Evolutionary conservation across 1,284 basidiomycete genomes (phyloP), one percentile per base, ranked within the genome.

Genomic region (Vanrija pseudolonga): DNA sequence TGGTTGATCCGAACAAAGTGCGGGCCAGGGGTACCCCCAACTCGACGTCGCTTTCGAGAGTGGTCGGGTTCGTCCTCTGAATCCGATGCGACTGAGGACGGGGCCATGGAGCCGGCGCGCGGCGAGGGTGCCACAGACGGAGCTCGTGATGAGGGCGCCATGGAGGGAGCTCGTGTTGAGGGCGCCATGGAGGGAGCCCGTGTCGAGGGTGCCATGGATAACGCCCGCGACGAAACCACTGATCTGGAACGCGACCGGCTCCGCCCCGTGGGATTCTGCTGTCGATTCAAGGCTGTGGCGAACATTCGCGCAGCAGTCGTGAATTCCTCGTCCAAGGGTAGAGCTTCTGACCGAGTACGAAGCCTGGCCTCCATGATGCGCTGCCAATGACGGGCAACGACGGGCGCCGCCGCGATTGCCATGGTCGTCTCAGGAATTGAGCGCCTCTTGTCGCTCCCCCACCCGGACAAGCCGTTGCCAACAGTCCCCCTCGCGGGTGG

Each of bases 391-490:
- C 45, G 37, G 1, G 63, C 60, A 1, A 72, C 53, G 11, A 62
- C 42, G 0, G 60, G 58, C 3, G 57, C 64, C 4, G 58, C 58
- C 1, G 60, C 56, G 6, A 54, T 57, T 2, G 62, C 60, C 53
- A 70, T 66, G 17, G 59, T 60, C 11, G 18, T 26, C 19, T 64
- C 61, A 1, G 70, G 70, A 6, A 72, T 62, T 1, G 56, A 37
- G 32, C 68, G 60, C 11, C 67, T 57, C n/a, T 46, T 43, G 43
- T 69, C 67, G 36, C 57, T 56, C 2, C 39, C 48, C 11, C 51
- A 60, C 5, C 57, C 59, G 0, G 15, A 17, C 7, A 62, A 19
- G 2, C 67, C 68, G 37, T 66, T 53, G 19, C 70, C 70, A 4
- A 65, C 50, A 6, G 46, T 48, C 7, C 63, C 63, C 45, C 51